A percentile compares a stretch with the other conserved stretches of the same genome.
phyloP scores from a whole-genome alignment of 345 rosid species.

The Balakata baccata region DNA sequence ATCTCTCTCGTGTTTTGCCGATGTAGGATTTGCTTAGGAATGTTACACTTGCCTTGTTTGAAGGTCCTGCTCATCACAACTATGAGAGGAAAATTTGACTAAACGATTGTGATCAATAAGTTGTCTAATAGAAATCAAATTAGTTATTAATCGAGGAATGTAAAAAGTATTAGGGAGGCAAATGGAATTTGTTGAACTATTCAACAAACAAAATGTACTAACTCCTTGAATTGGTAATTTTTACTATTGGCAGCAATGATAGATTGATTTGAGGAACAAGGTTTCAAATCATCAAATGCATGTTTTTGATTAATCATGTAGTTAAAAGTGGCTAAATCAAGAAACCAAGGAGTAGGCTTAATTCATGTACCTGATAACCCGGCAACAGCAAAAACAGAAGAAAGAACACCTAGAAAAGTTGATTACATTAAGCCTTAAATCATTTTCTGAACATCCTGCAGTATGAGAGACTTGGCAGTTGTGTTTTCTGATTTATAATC shows the following conservation, averaged over 20 bases:
- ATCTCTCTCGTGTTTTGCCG: too few species aligned
- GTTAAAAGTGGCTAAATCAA: background rate
- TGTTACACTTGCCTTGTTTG: background rate
- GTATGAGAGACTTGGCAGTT: too few species aligned
- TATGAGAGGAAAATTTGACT: background rate
- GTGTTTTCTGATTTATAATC: too few species aligned
- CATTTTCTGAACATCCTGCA: too few species aligned
- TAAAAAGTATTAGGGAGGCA: background rate
- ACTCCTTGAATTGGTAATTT: too few species aligned
- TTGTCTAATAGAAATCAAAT: background rate
- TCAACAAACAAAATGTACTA: too few species aligned
- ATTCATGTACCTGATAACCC: background rate
- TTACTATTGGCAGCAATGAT: background rate
- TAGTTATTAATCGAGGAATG: background rate
- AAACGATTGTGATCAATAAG: background rate
- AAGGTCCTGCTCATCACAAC: conserved; percentile 8
- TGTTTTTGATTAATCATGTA: background rate
- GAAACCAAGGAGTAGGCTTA: background rate
- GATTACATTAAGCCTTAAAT: too few species aligned
- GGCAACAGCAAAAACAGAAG: background rate
- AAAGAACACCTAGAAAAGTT: background rate
- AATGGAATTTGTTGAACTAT: too few species aligned
- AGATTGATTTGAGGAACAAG: background rate
- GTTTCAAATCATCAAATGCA: background rate
- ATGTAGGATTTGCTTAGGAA: too few species aligned